Conservation (phyloP, 164 flowering plant species). For the Vitis rotundifolia region DNA sequence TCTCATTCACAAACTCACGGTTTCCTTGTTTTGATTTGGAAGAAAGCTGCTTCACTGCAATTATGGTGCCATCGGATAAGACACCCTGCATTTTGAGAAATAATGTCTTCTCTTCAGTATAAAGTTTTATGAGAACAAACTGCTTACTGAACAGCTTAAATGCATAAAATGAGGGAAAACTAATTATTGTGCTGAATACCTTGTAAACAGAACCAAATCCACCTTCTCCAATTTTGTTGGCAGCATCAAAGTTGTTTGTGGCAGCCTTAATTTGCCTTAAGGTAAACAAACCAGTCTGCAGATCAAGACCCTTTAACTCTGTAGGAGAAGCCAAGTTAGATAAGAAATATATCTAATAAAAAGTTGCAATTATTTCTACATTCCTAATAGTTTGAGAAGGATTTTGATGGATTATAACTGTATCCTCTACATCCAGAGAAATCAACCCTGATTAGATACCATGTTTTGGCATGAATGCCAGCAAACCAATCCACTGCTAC, state of each 20-base stretch:
- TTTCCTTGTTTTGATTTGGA: conserved; percentile 34
- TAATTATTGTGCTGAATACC: conserved; percentile 28
- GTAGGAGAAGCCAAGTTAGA: conserved; percentile 7
- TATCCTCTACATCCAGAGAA: background rate
- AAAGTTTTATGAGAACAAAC: background rate
- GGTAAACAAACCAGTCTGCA: conserved; percentile 43
- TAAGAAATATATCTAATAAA: background rate
- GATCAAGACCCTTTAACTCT: conserved; percentile 43
- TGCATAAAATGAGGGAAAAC: background rate
- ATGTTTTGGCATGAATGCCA: background rate
- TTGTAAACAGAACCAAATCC: conserved; percentile 68
- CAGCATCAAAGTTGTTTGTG: conserved; percentile 48
- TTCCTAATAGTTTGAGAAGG: too few relatives aligned
- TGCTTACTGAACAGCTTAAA: background rate
- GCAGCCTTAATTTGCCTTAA: conserved; percentile 54
- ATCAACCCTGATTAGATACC: background rate
- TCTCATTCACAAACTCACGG: conserved; percentile 31
- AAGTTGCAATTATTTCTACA: too few relatives aligned
- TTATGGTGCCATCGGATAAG: conserved; percentile 21
- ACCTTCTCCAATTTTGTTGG: conserved; percentile 65
- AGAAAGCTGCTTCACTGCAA: conserved; percentile 34
- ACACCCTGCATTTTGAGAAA: conserved; percentile 20
- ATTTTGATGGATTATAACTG: too few relatives aligned
- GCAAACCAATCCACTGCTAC: too few relatives aligned
- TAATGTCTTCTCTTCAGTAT: background rate